Conservation (phyloP, 345 rosid genomes). For the Linum tenue region DNA sequence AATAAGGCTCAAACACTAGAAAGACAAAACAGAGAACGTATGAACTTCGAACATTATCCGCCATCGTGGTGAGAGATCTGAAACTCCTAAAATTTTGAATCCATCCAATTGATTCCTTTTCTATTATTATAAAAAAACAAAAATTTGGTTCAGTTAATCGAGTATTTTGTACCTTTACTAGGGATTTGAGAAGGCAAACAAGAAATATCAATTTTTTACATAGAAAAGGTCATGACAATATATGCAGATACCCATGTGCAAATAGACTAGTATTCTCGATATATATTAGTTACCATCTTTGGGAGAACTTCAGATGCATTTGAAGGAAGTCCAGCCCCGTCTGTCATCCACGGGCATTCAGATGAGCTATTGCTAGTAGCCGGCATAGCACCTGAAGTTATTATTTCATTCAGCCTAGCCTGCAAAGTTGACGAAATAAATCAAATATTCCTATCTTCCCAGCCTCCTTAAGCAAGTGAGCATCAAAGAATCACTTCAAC, state of each 20-base stretch:
- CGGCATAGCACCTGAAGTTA: constrained; percentile 50
- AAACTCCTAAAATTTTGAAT: too few relatives aligned
- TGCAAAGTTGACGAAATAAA: constrained; percentile 24
- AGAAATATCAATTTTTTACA: neutral
- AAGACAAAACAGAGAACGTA: neutral
- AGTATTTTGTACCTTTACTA: too few relatives aligned
- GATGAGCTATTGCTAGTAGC: constrained; percentile 36
- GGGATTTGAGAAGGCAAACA: too few relatives aligned
- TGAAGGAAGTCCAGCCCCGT: constrained; percentile 91
- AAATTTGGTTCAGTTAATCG: too few relatives aligned
- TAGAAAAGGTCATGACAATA: neutral
- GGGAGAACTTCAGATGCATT: constrained; percentile 72
- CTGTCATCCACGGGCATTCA: constrained; percentile 89
- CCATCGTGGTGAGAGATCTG: too few relatives aligned
- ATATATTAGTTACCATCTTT: constrained; percentile 42
- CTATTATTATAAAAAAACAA: too few relatives aligned
- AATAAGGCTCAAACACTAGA: neutral
- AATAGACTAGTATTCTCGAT: neutral
- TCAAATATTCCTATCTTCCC: neutral
- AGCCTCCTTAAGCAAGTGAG: neutral
- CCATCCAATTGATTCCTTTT: too few relatives aligned
- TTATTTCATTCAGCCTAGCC: constrained; percentile 87
- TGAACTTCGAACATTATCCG: neutral
- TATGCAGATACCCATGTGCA: neutral
- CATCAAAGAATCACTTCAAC: neutral